Evolutionary conservation across 257 asterid species (phyloP).

Genomic region (Linaria vulgaris): DNA sequence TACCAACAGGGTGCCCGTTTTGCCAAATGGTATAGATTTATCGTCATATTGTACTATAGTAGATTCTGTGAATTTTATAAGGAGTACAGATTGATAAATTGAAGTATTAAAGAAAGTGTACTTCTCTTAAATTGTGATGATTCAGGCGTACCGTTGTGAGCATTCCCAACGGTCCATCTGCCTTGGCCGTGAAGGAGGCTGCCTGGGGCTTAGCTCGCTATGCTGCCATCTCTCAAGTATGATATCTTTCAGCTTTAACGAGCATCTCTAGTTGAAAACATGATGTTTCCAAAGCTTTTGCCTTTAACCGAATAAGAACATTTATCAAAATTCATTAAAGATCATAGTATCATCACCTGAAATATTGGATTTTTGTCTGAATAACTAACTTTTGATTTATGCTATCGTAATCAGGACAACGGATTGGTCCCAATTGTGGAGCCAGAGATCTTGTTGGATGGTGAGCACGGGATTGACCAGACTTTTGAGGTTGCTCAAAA

Average conservation of each 20-base stretch:
- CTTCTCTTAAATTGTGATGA: background rate
- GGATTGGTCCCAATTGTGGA: conserved; percentile 95
- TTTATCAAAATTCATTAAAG: too few species aligned
- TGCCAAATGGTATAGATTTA: conserved; percentile 70
- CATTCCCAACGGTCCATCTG: conserved; percentile 94
- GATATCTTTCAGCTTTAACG: background rate
- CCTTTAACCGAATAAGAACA: too few species aligned
- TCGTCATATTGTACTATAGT: background rate
- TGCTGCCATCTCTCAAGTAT: conserved; percentile 90
- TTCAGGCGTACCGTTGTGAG: conserved; percentile 96
- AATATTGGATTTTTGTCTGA: too few species aligned
- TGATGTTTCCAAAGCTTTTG: too few species aligned
- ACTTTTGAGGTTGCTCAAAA: conserved; percentile 78
- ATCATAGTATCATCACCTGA: too few species aligned
- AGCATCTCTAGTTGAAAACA: too few species aligned
- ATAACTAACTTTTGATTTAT: background rate
- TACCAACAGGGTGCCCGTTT: conserved; percentile 98
- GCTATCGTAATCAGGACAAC: conserved; percentile 45
- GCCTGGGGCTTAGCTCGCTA: conserved; percentile 99
- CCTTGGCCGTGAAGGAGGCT: conserved; percentile 94
- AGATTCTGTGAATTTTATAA: background rate
- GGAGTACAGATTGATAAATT: background rate
- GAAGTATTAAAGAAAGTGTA: background rate
- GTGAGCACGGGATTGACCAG: conserved; percentile 82
- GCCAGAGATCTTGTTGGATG: conserved; percentile 86